These are phyloP conservation scores for Colletotrichum coccodes DNA, from an alignment of 2,329 filamentous ascomycete species.

Conservation along the genomic window DNA sequence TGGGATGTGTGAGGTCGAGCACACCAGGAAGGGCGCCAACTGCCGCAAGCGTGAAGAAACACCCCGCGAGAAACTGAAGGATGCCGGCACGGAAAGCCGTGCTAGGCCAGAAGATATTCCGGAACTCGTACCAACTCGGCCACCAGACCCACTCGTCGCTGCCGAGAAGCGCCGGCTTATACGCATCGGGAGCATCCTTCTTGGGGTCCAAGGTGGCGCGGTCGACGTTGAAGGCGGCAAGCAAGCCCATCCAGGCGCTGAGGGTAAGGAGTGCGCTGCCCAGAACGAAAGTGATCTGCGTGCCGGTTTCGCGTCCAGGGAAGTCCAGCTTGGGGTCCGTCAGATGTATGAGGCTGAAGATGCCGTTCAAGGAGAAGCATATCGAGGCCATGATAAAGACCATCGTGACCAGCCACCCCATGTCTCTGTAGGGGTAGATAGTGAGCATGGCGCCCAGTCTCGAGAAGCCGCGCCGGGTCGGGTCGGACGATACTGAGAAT, in stretches of 20 bases:
- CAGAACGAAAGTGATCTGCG: not conserved
- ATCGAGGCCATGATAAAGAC: constrained; percentile 10
- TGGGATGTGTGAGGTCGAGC: constrained; percentile 22
- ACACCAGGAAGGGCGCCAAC: constrained; percentile 19
- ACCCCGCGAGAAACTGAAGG: constrained; percentile 18
- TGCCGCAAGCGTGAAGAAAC: constrained; percentile 22
- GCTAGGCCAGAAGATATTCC: constrained; percentile 5
- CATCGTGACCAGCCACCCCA: constrained; percentile 30
- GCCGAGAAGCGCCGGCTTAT: constrained; percentile 24
- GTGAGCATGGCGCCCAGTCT: constrained; percentile 24
- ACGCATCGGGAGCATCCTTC: constrained; percentile 20
- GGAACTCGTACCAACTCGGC: constrained; percentile 14
- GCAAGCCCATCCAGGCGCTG: constrained; percentile 13
- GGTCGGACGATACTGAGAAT: not conserved
- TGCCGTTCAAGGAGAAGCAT: constrained; percentile 15
- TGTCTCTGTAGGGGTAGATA: constrained; percentile 27
- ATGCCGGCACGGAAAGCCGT: constrained; percentile 24
- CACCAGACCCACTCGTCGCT: constrained; percentile 28
- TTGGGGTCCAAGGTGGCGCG: constrained; percentile 14
- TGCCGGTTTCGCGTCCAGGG: not conserved
- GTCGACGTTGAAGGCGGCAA: constrained; percentile 28
- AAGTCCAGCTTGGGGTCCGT: constrained; percentile 8
- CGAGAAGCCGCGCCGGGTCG: not conserved
- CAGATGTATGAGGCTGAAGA: constrained; percentile 16
- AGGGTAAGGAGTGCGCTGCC: constrained; percentile 18